Conservation (phyloP, 2,329 filamentous ascomycete genomes). For the Simplicillium sp. region DNA sequence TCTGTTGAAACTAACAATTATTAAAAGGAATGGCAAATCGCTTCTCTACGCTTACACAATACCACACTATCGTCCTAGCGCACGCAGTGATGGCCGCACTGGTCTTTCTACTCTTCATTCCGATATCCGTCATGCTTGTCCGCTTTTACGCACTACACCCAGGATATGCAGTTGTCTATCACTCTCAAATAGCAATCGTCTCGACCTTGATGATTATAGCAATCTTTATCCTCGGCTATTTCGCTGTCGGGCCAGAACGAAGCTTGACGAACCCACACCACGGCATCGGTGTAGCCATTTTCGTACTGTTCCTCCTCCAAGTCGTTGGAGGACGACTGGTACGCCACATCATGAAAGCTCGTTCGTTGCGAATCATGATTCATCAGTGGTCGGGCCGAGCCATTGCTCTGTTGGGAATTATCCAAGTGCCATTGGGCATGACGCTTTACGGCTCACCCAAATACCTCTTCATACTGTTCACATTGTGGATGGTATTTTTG, state of each 20-base stretch:
- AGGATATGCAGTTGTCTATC: conserved; percentile 54
- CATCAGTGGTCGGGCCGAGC: conserved; percentile 83
- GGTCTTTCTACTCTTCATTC: conserved; percentile 66
- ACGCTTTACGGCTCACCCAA: conserved; percentile 88
- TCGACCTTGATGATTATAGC: conserved; percentile 59
- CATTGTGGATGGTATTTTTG: conserved; percentile 66
- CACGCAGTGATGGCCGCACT: conserved; percentile 66
- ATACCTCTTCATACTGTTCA: conserved; percentile 75
- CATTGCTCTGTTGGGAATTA: conserved; percentile 71
- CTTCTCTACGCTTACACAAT: conserved; percentile 59
- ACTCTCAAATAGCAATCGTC: conserved; percentile 66
- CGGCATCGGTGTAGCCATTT: conserved; percentile 72
- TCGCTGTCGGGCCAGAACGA: conserved; percentile 64
- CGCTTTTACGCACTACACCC: conserved; percentile 59
- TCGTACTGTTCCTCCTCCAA: conserved; percentile 63
- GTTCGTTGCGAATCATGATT: conserved; percentile 49
- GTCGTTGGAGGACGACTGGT: conserved; percentile 60
- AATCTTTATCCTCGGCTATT: conserved; percentile 65
- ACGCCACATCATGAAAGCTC: conserved; percentile 36
- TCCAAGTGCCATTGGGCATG: conserved; percentile 80
- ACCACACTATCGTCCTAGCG: conserved; percentile 59
- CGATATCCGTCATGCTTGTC: conserved; percentile 62
- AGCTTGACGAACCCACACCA: conserved; percentile 76
- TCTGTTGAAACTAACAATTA: conserved; percentile 6
- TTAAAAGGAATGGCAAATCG: conserved; percentile 71